Conservation (phyloP, 768 basidiomycete species). For the Mycena venus region DNA sequence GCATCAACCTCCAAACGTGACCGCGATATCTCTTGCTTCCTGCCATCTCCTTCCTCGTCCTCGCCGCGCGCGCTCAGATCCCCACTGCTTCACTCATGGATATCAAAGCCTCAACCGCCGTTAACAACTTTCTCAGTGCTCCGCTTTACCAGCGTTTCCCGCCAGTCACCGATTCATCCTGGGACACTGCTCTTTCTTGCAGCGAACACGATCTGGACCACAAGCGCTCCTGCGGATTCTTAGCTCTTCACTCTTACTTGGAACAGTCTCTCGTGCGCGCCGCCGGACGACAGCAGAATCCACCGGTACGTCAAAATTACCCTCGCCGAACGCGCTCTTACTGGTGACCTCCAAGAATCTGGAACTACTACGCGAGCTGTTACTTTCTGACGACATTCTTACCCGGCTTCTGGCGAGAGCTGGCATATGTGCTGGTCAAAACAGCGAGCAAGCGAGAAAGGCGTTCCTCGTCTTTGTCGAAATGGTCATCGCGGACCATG, state of each 20-base stretch:
- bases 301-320: not conserved
- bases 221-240: constrained; percentile 13
- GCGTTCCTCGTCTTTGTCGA: constrained; percentile 25
- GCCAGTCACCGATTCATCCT: not conserved
- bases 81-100: constrained; percentile 21
- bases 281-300: not conserved
- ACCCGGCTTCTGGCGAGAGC: constrained; percentile 3
- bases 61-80: constrained; percentile 3
- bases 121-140: constrained; percentile 16
- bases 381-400: constrained; percentile 19
- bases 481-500: constrained; percentile 23
- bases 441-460: not conserved
- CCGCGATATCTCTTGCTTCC: not conserved
- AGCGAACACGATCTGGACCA: constrained; percentile 12
- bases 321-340: not conserved
- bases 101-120: not conserved
- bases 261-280: not conserved
- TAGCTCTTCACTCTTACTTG: constrained; percentile 5
- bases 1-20: too few relatives aligned
- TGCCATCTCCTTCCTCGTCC: too few relatives aligned
- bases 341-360: not conserved
- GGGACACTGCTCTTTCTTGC: constrained; percentile 20
- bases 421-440: constrained; percentile 11
- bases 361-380: constrained; percentile 12
- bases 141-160: not conserved